Evolutionary conservation across 2,329 filamentous ascomycete genomes (phyloP).

Genomic region (Knoxdaviesia proteae): DNA sequence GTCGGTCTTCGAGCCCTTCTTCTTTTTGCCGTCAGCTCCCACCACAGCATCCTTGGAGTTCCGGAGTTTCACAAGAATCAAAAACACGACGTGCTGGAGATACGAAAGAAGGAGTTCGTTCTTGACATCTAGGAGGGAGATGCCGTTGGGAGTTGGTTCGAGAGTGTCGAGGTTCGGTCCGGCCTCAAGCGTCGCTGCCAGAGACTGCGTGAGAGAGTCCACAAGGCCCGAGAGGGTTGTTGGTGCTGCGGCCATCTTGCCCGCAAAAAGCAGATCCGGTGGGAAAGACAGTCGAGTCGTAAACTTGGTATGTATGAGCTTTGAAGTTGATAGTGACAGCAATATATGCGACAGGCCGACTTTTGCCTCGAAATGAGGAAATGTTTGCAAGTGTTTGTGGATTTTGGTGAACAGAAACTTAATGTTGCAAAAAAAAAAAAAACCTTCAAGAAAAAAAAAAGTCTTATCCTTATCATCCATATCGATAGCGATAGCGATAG

Average conservation of each 20-base stretch:
- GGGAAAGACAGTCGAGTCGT: too few species aligned
- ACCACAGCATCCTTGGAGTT: slow-evolving; percentile 17
- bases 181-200: slow-evolving; percentile 44
- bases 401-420: too few species aligned
- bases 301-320: too few species aligned
- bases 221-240: slow-evolving; percentile 27
- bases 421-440: too few species aligned
- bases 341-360: too few species aligned
- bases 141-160: slow-evolving; percentile 61
- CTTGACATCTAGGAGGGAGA: slow-evolving; percentile 87
- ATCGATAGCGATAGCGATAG: too few species aligned
- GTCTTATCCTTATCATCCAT: too few species aligned
- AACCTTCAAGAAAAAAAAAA: too few species aligned
- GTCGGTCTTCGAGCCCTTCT: slow-evolving; percentile 4
- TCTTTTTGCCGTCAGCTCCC: slow-evolving; percentile 4
- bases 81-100: slow-evolving; percentile 78
- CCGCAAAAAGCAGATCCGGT: background rate
- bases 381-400: too few species aligned
- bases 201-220: slow-evolving; percentile 33
- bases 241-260: slow-evolving; percentile 22
- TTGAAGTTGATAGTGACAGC: too few species aligned
- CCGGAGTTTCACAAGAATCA: slow-evolving; percentile 64
- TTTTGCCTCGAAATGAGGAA: too few species aligned
- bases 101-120: slow-evolving; percentile 96
- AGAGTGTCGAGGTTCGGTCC: slow-evolving; percentile 41